Base-by-base conservation (phyloP, 345 rosid genomes). In the Acer campestre region DNA sequence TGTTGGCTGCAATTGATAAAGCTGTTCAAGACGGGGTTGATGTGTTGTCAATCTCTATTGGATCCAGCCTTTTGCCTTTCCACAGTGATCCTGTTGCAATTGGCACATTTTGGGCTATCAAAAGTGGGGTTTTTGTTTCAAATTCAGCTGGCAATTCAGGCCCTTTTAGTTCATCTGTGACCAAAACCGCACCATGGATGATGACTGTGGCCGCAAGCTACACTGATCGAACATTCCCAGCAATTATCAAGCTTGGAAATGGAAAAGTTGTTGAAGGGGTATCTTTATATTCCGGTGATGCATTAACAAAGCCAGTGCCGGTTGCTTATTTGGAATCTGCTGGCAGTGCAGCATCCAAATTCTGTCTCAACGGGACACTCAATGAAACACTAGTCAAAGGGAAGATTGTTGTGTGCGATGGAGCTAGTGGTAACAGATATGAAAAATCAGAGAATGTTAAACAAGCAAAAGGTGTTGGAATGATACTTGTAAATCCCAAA, bases 161-260 rank as follows among this genome's bases (percentile, higher is more conserved):
- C 13, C 97, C 98, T 0, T 17, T 20, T 1, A 40, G 44, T 42
- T 42, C 46, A 42, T 8, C 1, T 8, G 2, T 42, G 46, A 9
- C 0, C 10, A 42, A 42, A 1, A 82, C 86, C 0, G 94, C 97
- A 12, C 97, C 97, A 0, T 94, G 98, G 98, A 82, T 94, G 61
- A 90, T 85, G 91, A 94, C 97, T 0, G 97, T 93, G 0, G 97
- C 93, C 10, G 98, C 98, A 7, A 90, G 96, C 84, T 86, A 86
- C 81, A 84, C 81, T 2, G 92, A 91, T 77, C 74, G 90, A 67
- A 90, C 89, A 66, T 94, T 94, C 67, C 92, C 94, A 8, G 46
- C 46, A 7, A 10, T 42, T 42, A 42, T 89, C 61, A 80, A 71
- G 56, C 88, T 94, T 2, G 92, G 93, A 2, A 76, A 80, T 6